Percentiles rank a stretch among this genome's conserved stretches.
Evolutionary conservation across 1,284 basidiomycete genomes (phyloP).

Genomic region (Cutaneotrichosporon cavernicola): DNA sequence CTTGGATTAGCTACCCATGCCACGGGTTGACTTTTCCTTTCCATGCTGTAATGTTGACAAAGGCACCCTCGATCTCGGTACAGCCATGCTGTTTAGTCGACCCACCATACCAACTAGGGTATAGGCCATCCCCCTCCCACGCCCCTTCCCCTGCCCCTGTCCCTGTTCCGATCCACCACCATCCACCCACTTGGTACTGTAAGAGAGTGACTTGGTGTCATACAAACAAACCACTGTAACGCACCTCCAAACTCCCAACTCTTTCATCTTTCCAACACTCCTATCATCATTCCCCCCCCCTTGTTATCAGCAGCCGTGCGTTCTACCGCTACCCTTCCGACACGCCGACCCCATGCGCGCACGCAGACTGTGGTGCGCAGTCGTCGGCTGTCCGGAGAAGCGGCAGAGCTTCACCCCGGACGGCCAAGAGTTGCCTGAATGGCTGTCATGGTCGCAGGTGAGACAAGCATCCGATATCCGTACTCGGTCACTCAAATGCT

Average conservation of each 20-base stretch:
- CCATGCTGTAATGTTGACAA: background rate
- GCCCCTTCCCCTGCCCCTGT: background rate
- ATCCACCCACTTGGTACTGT: background rate
- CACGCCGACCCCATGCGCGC: conserved; percentile 7
- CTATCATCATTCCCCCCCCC: background rate
- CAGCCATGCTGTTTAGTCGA: background rate
- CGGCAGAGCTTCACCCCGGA: conserved; percentile 26
- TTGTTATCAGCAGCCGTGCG: background rate
- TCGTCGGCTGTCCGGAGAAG: conserved; percentile 21
- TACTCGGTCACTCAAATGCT: background rate
- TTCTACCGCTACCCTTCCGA: background rate
- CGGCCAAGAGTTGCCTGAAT: conserved; percentile 33
- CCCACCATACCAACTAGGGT: background rate
- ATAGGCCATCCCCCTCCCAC: background rate
- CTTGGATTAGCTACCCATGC: background rate
- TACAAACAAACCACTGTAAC: background rate
- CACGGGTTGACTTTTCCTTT: background rate
- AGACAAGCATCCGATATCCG: background rate
- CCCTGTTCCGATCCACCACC: background rate
- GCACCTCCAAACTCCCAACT: background rate
- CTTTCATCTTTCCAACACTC: background rate
- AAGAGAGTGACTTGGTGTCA: background rate
- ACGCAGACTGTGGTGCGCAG: conserved; percentile 21
- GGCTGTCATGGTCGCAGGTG: conserved; percentile 32
- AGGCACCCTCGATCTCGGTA: background rate